Percentiles rank a stretch among this genome's conserved stretches.
These are phyloP conservation scores for Starmerella powellii DNA, from an alignment of 805 yeast species.

Conservation along the genomic window DNA sequence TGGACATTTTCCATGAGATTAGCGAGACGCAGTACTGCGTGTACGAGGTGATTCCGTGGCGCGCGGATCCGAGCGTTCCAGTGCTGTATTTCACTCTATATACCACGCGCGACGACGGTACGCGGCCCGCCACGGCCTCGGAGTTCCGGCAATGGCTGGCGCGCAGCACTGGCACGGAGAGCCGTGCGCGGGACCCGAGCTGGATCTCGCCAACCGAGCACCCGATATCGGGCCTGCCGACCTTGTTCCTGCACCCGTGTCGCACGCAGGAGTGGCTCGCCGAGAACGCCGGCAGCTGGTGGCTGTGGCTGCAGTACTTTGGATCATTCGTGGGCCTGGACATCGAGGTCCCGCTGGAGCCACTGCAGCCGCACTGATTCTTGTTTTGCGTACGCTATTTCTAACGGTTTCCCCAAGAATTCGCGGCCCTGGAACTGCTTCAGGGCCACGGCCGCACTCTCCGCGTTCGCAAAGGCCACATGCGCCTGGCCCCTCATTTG, in stretches of 20 bases:
- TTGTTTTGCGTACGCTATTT: constrained; percentile 26
- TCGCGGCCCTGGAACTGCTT: constrained; percentile 24
- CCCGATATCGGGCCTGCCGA: constrained; percentile 25
- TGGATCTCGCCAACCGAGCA: constrained; percentile 23
- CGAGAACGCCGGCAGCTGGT: constrained; percentile 18
- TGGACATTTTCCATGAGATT: constrained; percentile 1
- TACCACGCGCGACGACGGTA: constrained; percentile 9
- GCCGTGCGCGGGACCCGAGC: no score
- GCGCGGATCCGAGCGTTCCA: constrained; percentile 25
- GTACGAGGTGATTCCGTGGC: constrained; percentile 24
- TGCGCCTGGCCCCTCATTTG: constrained; percentile 37
- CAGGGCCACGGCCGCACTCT: constrained; percentile 28
- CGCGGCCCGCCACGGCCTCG: constrained; percentile 11
- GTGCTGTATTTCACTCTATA: constrained; percentile 24
- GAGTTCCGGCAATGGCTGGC: constrained; percentile 5
- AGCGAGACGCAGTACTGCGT: not conserved
- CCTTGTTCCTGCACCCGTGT: constrained; percentile 35
- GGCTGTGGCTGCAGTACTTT: constrained; percentile 26
- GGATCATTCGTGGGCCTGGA: constrained; percentile 27
- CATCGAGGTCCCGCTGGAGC: constrained; percentile 10
- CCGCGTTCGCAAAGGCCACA: constrained; percentile 27
- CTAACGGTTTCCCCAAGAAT: constrained; percentile 30
- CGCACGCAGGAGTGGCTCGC: constrained; percentile 28
- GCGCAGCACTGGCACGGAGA: not conserved
- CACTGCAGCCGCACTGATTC: constrained; percentile 21